Base-by-base conservation (phyloP, 75 land plant species). In the Picea glauca region DNA sequence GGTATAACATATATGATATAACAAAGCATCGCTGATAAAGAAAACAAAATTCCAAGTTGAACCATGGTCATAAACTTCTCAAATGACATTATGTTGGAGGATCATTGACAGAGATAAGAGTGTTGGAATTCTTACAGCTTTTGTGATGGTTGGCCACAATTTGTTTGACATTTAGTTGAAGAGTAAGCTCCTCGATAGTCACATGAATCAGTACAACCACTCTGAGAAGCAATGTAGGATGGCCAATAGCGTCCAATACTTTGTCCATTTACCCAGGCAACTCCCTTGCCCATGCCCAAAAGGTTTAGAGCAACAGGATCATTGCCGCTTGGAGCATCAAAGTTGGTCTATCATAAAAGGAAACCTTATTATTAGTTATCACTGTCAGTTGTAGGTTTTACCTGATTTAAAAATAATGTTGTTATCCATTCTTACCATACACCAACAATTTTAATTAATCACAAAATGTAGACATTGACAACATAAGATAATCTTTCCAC, bases 191-290 rank as follows among this genome's bases (percentile, higher is more conserved):
- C 99, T 70, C 90, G 84, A 81, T 93, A 97, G 72, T 93, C 85
- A 76, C 99, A 97, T 2, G 81, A 38, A 58, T 65, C 61, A n/a
- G 85, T 74, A 79, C 99, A 94, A 23, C 94, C 96, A 58, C 75
- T 76, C 11, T 73, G 62, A 23, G 85, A 76, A 46, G 98, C 84
- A 62, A 58, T 38, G 43, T 86, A 66, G 11, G 86, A 64, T 56
- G 98, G 95, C 99, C 99, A 97, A 56, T 88, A 95, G 13, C 99
- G 95, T 4, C 99, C 99, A 63, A 97, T 90, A 83, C 95, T 89
- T 58, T 95, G 84, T 14, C 99, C 99, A 66, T 97, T 97, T 21
- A 97, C 90, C 99, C 99, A 97, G 72, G 92, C 98, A 80, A 88
- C 85, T 32, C 99, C 99, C 76, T 97, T 97, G 43, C 94, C 98